Evolutionary conservation across 805 yeast species (phyloP), one percentile per base, ranked within the genome.

Genomic region (Barnettozyma sp.): DNA sequence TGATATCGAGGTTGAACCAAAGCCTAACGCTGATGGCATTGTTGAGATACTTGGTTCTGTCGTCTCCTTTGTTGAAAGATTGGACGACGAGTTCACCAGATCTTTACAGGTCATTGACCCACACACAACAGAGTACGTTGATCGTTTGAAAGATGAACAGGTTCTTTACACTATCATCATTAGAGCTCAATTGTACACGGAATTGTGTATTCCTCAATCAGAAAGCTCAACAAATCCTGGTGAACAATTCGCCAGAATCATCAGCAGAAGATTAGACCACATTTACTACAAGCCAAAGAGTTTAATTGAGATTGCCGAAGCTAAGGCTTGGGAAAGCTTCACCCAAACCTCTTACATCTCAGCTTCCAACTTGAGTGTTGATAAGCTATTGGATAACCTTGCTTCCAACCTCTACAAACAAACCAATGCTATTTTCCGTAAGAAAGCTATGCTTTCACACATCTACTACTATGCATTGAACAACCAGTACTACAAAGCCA

Each of bases 391-490:
- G 45, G 78, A 77, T 48, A 60, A 73, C 11, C 68, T 92, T 52
- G 71, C 83, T 48, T 64, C 76, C 19, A 73, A 73, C 48, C 70
- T 90, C 42, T 72, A 76, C 59, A 67, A 72, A 44, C 88, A 83
- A 59, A 57, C 75, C 36, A 81, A 78, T 59, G 66, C 80, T 5
- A 65, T 75, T 28, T 78, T 80, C 66, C 76, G 85, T 50, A 81
- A 87, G 53, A 78, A 81, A 53, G 95, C 96, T 13, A 76, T 83
- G 61, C 73, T 92, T 47, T 76, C 77, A 55, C 84, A 82, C 54
- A 81, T 88, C 41, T 92, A 90, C 67, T 90, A 83, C 70, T 82
- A 81, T 58, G 95, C 99, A 33, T 78, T 87, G 56, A 84, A 84
- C 63, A 81, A 82, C 65, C 73, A 82, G 50, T 92, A 82, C 66